Conservation (phyloP, 176 grass and related monocot species). For the Triticum turgidum region DNA sequence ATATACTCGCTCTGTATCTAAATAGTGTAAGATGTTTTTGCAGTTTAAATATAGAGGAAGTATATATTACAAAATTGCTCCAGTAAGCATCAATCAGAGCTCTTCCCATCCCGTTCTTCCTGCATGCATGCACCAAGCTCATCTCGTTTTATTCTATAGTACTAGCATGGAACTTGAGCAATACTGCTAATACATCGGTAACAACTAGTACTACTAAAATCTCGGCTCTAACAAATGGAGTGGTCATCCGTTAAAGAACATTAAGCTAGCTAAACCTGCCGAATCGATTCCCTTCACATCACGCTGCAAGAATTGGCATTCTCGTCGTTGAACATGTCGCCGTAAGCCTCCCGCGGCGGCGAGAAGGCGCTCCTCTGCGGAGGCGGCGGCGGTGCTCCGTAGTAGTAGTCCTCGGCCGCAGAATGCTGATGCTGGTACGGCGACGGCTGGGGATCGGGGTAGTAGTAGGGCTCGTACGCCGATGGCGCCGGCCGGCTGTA, state of each 20-base stretch:
- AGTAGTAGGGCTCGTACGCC: constrained; percentile 43
- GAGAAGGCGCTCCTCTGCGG: constrained; percentile 43
- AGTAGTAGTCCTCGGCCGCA: constrained; percentile 42
- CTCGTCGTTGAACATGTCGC: constrained; percentile 66
- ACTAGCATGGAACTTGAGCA: constrained; percentile 19
- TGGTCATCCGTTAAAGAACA: constrained; percentile 5
- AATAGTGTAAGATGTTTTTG: no score
- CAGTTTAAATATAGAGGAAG: no score
- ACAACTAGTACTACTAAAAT: background rate
- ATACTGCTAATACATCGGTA: constrained; percentile 12
- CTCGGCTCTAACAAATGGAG: constrained; percentile 2
- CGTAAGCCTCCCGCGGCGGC: constrained; percentile 38
- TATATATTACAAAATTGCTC: constrained; percentile 49
- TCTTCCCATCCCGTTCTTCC: constrained; percentile 18
- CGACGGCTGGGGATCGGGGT: constrained; percentile 23
- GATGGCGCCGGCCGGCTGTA: constrained; percentile 18
- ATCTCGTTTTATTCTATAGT: constrained; percentile 43
- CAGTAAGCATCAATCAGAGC: constrained; percentile 25
- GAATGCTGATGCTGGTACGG: constrained; percentile 27
- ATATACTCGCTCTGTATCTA: no score
- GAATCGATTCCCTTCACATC: constrained; percentile 35
- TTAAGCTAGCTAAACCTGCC: constrained; percentile 21
- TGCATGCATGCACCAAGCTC: constrained; percentile 32
- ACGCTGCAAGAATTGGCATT: constrained; percentile 59
- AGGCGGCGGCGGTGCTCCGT: constrained; percentile 18